These are phyloP conservation scores for Phtheirospermum japonicum DNA, from an alignment of 257 asterid species.

Conservation along the genomic window DNA sequence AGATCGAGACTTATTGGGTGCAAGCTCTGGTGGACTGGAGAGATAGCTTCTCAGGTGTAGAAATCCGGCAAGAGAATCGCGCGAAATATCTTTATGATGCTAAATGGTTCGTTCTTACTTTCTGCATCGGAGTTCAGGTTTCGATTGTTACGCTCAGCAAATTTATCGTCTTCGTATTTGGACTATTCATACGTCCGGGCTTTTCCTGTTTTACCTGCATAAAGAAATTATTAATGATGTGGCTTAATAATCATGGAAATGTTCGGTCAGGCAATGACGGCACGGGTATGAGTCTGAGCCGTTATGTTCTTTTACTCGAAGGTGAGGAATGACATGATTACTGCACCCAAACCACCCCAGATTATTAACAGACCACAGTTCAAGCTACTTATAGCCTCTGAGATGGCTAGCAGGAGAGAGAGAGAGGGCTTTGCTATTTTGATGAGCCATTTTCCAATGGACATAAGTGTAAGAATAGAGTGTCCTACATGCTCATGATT, in stretches of 20 bases:
- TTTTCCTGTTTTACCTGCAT: not conserved
- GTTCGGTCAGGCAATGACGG: not conserved
- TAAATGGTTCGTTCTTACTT: not conserved
- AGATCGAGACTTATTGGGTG: not conserved
- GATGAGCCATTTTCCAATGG: no score
- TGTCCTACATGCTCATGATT: no score
- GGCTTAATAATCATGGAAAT: not conserved
- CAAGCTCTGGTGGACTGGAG: not conserved
- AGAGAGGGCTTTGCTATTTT: no score
- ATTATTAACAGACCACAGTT: no score
- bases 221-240: not conserved
- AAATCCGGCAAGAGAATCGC: not conserved
- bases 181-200: not conserved
- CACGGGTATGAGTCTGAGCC: not conserved
- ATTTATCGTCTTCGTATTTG: not conserved
- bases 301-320: constrained; percentile 30
- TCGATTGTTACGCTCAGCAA: not conserved
- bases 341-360: no score
- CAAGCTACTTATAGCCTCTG: no score
- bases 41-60: not conserved
- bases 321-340: no score
- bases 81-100: not conserved
- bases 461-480: no score
- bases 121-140: not conserved
- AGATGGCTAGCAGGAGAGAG: no score